Evolutionary conservation across 2,329 filamentous ascomycete species (phyloP).

Genomic region (Camillea tinctor): DNA sequence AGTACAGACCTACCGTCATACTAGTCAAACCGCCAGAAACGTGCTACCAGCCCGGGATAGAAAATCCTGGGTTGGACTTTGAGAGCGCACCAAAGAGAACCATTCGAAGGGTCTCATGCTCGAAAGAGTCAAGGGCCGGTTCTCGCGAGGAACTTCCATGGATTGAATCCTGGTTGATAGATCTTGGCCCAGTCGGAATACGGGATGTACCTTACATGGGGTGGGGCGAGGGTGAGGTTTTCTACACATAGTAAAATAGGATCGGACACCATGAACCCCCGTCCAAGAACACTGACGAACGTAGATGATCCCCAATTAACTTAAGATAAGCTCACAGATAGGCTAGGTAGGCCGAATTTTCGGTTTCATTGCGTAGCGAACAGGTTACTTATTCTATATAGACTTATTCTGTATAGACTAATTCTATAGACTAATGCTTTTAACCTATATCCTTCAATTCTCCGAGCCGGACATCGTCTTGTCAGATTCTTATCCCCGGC

Average conservation of each 20-base stretch:
- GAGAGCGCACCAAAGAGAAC: background rate
- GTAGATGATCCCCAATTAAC: background rate
- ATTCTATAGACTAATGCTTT: background rate
- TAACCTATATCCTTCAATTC: background rate
- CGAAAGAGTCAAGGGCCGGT: background rate
- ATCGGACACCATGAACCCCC: background rate
- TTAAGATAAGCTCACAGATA: background rate
- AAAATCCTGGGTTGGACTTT: background rate
- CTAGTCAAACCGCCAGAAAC: too few relatives aligned
- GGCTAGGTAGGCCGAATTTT: background rate
- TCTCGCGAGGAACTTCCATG: background rate
- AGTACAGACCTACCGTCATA: too few relatives aligned
- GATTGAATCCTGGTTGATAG: background rate
- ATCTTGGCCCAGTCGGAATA: background rate
- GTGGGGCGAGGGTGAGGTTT: background rate
- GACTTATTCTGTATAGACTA: too few relatives aligned
- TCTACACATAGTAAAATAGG: background rate
- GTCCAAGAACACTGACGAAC: background rate
- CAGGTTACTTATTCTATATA: background rate
- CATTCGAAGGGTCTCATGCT: background rate
- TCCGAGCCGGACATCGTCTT: background rate
- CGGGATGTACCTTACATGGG: background rate
- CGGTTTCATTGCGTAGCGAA: background rate
- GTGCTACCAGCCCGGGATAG: background rate
- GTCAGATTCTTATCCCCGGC: background rate